Evolutionary conservation across 257 asterid genomes (phyloP).

Genomic region (Fraxinus anomala): DNA sequence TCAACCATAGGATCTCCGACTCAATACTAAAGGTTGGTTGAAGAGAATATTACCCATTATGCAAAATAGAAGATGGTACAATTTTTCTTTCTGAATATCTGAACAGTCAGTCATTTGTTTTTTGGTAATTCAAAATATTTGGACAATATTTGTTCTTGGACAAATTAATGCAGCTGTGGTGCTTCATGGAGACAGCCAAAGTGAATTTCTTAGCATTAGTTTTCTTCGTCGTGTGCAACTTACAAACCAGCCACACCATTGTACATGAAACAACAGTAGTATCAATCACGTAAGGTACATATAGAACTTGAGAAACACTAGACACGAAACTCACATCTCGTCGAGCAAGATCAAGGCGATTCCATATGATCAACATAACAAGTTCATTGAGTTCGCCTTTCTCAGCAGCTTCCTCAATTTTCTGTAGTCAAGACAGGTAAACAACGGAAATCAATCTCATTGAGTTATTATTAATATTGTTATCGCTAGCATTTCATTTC

Average conservation of each 20-base stretch:
- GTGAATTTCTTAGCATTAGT: neutral
- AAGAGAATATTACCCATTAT: neutral
- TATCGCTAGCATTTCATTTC: neutral
- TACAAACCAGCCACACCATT: neutral
- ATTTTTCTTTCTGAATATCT: neutral
- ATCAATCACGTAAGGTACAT: no score
- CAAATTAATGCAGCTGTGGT: neutral
- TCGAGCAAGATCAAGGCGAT: constrained; percentile 93
- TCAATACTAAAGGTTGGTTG: neutral
- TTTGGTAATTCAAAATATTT: neutral
- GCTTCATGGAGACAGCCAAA: neutral
- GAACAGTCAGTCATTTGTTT: neutral
- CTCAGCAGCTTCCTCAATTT: constrained; percentile 95
- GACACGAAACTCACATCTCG: constrained; percentile 70
- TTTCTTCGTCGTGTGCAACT: neutral
- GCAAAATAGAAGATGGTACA: neutral
- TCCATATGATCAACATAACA: constrained; percentile 85
- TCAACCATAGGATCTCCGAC: neutral
- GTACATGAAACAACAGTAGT: constrained; percentile 1
- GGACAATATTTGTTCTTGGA: neutral
- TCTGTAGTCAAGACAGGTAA: constrained; percentile 50
- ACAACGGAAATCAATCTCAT: constrained; percentile 12
- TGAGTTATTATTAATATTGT: neutral
- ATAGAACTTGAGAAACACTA: no score
- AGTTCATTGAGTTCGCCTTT: constrained; percentile 86